phyloP scores from a whole-genome alignment of 495 filamentous ascomycete genomes.

The Lentithecium fluviatile region DNA sequence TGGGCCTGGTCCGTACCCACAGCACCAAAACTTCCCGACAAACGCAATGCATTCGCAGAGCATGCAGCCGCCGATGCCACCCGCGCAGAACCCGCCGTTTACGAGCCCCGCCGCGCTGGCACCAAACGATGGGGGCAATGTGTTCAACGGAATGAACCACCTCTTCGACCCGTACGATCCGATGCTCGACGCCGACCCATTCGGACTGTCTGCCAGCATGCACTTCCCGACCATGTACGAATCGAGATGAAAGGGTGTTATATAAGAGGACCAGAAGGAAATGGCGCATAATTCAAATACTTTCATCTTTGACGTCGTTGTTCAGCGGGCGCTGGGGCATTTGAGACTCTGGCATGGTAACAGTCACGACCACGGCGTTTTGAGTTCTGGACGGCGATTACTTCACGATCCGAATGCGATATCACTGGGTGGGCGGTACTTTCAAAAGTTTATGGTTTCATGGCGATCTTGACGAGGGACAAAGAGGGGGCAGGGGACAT shows the following conservation, averaged over 20 bases:
- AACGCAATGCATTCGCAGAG: constrained; percentile 47
- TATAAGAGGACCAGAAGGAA: neutral
- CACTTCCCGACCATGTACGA: constrained; percentile 88
- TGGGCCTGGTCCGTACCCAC: constrained; percentile 66
- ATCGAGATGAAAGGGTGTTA: constrained; percentile 23
- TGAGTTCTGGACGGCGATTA: neutral
- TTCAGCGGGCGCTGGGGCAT: constrained; percentile 21
- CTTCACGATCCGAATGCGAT: neutral
- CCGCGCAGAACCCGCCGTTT: constrained; percentile 36
- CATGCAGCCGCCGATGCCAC: constrained; percentile 41
- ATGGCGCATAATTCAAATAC: too few relatives aligned
- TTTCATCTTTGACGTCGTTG: constrained; percentile 6
- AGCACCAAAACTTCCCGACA: constrained; percentile 58
- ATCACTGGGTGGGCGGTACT: constrained; percentile 8
- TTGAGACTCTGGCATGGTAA: neutral
- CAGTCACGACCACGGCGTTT: constrained; percentile 6
- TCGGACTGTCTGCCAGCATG: constrained; percentile 89
- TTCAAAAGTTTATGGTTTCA: constrained; percentile 9
- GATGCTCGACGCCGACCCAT: constrained; percentile 84
- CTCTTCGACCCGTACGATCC: constrained; percentile 77
- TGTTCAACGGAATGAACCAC: constrained; percentile 58
- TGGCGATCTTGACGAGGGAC: neutral
- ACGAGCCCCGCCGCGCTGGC: constrained; percentile 29
- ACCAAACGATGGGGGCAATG: constrained; percentile 44
- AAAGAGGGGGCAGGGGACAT: neutral